Evolutionary conservation across 371 early-diverging fungal genomes (phyloP).

Genomic region (Lichtheimia hyalospora): DNA sequence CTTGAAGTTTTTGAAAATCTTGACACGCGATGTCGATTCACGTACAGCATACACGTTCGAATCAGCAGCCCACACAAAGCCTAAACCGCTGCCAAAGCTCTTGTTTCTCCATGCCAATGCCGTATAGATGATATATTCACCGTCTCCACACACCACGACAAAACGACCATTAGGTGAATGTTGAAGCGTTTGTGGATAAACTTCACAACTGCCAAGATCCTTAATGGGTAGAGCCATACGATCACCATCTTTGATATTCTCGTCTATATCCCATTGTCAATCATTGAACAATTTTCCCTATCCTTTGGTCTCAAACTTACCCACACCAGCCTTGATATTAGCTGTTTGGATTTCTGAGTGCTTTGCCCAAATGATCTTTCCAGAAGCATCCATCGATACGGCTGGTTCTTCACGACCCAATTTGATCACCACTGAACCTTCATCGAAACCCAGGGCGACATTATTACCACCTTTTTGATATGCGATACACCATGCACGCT

Average conservation of each 20-base stretch:
- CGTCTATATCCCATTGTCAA: slow-evolving; percentile 42
- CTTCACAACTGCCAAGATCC: slow-evolving; percentile 96
- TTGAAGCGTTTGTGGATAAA: slow-evolving; percentile 94
- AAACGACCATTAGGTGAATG: slow-evolving; percentile 98
- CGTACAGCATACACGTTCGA: slow-evolving; percentile 95
- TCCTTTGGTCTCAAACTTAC: slow-evolving; percentile 18
- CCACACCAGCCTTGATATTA: slow-evolving; percentile 80
- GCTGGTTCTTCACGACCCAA: slow-evolving; percentile 96
- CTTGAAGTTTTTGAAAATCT: slow-evolving; percentile 92
- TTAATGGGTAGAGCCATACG: slow-evolving; percentile 83
- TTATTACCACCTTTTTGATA: slow-evolving; percentile 86
- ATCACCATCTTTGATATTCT: slow-evolving; percentile 89
- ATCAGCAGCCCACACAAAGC: slow-evolving; percentile 97
- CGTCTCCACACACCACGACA: slow-evolving; percentile 98
- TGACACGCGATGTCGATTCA: slow-evolving; percentile 83
- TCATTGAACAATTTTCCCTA: neutral
- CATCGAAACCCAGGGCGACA: slow-evolving; percentile 94
- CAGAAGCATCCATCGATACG: slow-evolving; percentile 94
- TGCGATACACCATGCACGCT: slow-evolving; percentile 94
- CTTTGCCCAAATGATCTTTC: slow-evolving; percentile 97
- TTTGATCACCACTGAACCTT: slow-evolving; percentile 92
- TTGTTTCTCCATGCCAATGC: slow-evolving; percentile 99
- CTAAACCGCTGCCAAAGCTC: slow-evolving; percentile 92
- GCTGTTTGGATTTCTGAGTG: slow-evolving; percentile 95
- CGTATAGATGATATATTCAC: slow-evolving; percentile 98